These are phyloP conservation scores for Penicillium alfredii DNA, from an alignment of 495 filamentous ascomycete species.

Conservation along the genomic window DNA sequence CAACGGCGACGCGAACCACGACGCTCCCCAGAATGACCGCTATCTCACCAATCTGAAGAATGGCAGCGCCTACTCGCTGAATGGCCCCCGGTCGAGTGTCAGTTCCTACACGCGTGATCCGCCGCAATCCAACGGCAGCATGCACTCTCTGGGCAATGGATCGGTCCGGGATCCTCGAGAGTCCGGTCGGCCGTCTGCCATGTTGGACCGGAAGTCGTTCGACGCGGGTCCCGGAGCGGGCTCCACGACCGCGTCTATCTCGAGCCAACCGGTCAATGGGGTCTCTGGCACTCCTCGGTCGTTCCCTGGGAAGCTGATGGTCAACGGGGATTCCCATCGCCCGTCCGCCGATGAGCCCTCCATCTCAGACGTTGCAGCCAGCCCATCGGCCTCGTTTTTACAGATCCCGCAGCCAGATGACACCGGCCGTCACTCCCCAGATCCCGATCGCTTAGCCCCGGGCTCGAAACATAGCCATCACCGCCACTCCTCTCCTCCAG, in stretches of 20 bases:
- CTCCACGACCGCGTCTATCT: slow-evolving; percentile 24
- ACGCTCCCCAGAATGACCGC: slow-evolving; percentile 33
- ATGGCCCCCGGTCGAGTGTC: slow-evolving; percentile 43
- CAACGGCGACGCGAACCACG: slow-evolving; percentile 36
- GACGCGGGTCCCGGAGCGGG: slow-evolving; percentile 29
- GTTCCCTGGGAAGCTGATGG: slow-evolving; percentile 29
- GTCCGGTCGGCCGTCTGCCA: slow-evolving; percentile 32
- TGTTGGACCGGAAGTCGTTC: slow-evolving; percentile 31
- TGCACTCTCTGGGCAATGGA: slow-evolving; percentile 45
- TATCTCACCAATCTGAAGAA: slow-evolving; percentile 33
- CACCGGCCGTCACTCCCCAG: slow-evolving; percentile 34
- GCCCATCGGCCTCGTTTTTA: slow-evolving; percentile 25
- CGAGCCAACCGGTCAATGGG: slow-evolving; percentile 34
- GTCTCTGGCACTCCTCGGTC: slow-evolving; percentile 18
- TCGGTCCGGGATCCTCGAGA: slow-evolving; percentile 36
- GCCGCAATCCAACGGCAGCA: slow-evolving; percentile 46
- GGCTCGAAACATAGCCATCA: slow-evolving; percentile 45
- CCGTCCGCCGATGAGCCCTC: slow-evolving; percentile 31
- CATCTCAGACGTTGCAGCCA: slow-evolving; percentile 22
- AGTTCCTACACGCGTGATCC: slow-evolving; percentile 46
- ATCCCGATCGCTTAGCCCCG: slow-evolving; percentile 34
- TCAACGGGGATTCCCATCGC: slow-evolving; percentile 37
- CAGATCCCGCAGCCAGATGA: slow-evolving; percentile 35
- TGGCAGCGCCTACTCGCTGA: slow-evolving; percentile 43
- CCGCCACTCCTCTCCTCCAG: slow-evolving; percentile 71